Evolutionary conservation across 108 stramenopile species (phyloP), one percentile per base, ranked within the genome.

Genomic region (Heterococcus sp.): DNA sequence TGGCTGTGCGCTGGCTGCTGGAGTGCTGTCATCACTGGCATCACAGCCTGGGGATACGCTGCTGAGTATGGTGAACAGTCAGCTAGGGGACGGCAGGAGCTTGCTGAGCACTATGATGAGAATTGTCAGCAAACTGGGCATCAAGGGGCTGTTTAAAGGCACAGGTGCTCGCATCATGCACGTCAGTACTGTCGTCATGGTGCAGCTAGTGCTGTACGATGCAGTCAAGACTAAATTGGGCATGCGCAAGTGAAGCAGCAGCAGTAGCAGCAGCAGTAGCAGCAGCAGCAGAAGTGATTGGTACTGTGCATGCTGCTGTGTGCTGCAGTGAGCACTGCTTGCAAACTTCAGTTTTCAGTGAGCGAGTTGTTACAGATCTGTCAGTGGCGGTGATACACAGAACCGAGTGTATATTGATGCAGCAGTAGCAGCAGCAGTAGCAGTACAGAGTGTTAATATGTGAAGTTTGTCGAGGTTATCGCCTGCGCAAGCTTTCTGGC

Each of bases 11-110:
- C 37, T 76, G 11, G 35, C 35, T 2, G 71, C 71, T 14, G 90
- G 92, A 0, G 66, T 95, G 29, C 74, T 94, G 75, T 93, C 96
- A 4, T 97, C 95, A 40, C 75, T 95, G 1, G 90, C 91, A 76
- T 91, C 90, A 66, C 96, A 97, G 67, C 96, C 96, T 38, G 96
- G 96, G 26, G 96, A 97, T 82, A 92, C 95, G 90, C 92, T 97
- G 64, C 84, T 97, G 32, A 95, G 95, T 65, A 90, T 92, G 3
- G 90, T 94, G 77, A 91, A 82, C 73, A 37, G 35, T 46, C 58
- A 73, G 72, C n/a, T n/a, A n/a, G n/a, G n/a, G n/a, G 72, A 64
- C 27, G 73, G 81, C 2, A 37, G 81, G 1, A 65, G 38, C 1
- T 21, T 0, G 28, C 29, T 2, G 46, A 32, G 14, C 46, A 37